Conservation (phyloP, 2,329 filamentous ascomycete genomes). For the Teratosphaeria epicoccoides region DNA sequence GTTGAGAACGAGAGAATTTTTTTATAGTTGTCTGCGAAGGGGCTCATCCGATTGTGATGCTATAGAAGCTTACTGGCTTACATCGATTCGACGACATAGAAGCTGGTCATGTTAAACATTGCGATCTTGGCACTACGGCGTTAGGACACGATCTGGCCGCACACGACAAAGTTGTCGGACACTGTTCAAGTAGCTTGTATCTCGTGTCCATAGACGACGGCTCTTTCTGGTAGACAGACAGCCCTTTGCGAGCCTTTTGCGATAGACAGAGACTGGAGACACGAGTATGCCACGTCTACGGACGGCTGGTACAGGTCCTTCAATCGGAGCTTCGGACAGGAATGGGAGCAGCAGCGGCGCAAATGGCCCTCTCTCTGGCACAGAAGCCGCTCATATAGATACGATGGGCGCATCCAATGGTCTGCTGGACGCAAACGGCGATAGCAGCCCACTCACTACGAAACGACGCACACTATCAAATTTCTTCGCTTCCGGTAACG, state of each 20-base stretch:
- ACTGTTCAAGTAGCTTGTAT: neutral
- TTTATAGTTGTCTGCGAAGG: too few species aligned
- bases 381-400: neutral
- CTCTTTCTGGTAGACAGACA: neutral
- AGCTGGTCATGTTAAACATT: neutral
- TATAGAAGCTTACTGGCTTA: neutral
- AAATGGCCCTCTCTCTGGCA: neutral
- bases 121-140: neutral
- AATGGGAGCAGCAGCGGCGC: neutral
- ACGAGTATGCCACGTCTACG: neutral
- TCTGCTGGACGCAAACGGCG: neutral
- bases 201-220: neutral
- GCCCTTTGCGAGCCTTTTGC: too few species aligned
- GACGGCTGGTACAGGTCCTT: neutral
- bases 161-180: neutral
- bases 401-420: neutral
- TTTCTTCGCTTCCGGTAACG: neutral
- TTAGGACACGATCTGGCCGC: neutral
- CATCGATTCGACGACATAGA: neutral
- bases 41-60: too few species aligned
- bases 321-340: neutral
- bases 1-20: neutral
- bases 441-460: neutral
- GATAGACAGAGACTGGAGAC: neutral
- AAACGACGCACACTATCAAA: neutral